Base-by-base conservation (phyloP, 2,329 filamentous ascomycete genomes). In the Cryphonectria parasitica region DNA sequence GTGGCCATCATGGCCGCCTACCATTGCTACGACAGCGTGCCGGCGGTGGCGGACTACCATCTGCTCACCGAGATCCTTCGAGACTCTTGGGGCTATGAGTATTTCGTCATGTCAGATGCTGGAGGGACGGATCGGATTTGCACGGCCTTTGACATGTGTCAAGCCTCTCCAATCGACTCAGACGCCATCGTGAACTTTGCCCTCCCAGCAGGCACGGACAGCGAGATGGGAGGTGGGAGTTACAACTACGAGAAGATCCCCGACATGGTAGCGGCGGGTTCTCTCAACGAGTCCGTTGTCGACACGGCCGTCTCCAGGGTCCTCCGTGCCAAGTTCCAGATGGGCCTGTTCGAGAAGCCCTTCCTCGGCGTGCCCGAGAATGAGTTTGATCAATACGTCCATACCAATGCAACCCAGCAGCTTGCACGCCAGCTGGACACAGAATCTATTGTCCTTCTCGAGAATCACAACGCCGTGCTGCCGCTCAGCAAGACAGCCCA, bases 181-280 rank as follows among this genome's bases (percentile, higher is more conserved):
- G 87, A 90, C 68, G 88, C 90, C 2, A 85, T 93, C 34, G 90
- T 89, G 0, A 73, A 22, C 19, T 70, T 87, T 80, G 82, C 88
- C 11, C 84, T 94, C 5, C 88, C 88, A 0, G 89, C 91, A 5
- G 91, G 92, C 3, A 91, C 89, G 65, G 91, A 93, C 74, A 85
- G 91, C 17, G 92, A 94, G 76, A 93, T 93, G 91, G 91, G 91
- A 17, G 91, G 91, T 54, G 91, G 92, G 28, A 90, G 89, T 28
- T 93, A 88, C 82, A 93, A 89, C 77, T 91, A 89, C 76, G 84
- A 89, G 73, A 86, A 84, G 49, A 92, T 94, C 66, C 89, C 91
- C 7, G 82, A 87, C 39, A 84, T 93, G 64, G 84, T 93, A 22
- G 80, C 87, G 68, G 83, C 86, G 1, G 90, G 90, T 0, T 88